Evolutionary conservation across 805 yeast genomes (phyloP).

Genomic region (Ogataea saltuana): DNA sequence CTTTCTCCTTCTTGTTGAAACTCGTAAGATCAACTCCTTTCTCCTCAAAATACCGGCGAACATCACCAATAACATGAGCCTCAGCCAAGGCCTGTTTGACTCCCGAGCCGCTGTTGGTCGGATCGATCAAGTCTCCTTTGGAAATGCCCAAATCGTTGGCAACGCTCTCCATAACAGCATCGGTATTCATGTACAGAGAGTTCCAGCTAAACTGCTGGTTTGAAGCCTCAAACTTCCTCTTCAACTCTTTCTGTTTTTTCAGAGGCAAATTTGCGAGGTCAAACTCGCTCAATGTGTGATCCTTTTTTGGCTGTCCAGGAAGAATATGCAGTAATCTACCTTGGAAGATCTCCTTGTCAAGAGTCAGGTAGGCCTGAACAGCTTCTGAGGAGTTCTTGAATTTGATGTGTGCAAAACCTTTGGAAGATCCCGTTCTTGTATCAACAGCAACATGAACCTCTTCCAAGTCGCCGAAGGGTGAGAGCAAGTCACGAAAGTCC

Average conservation of each 20-base stretch:
- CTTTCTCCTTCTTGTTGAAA: constrained; percentile 68
- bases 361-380: constrained; percentile 62
- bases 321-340: constrained; percentile 89
- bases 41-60: constrained; percentile 79
- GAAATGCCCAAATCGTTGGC: constrained; percentile 80
- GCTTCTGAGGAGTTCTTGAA: constrained; percentile 74
- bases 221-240: constrained; percentile 80
- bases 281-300: constrained; percentile 84
- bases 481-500: constrained; percentile 69
- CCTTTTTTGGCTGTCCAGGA: constrained; percentile 81
- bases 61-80: constrained; percentile 91
- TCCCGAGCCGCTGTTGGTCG: constrained; percentile 82
- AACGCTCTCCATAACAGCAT: constrained; percentile 89
- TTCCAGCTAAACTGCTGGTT: constrained; percentile 93
- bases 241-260: constrained; percentile 85
- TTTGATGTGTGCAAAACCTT: constrained; percentile 88
- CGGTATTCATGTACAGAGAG: constrained; percentile 84
- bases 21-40: constrained; percentile 82
- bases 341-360: constrained; percentile 90
- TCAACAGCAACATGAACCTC: constrained; percentile 94
- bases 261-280: constrained; percentile 88
- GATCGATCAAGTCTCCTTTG: constrained; percentile 83
- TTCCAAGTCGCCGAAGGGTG: constrained; percentile 66
- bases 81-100: constrained; percentile 97
- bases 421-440: constrained; percentile 83